Base-by-base conservation (phyloP, 805 yeast genomes). In the Saturnispora quitensis region DNA sequence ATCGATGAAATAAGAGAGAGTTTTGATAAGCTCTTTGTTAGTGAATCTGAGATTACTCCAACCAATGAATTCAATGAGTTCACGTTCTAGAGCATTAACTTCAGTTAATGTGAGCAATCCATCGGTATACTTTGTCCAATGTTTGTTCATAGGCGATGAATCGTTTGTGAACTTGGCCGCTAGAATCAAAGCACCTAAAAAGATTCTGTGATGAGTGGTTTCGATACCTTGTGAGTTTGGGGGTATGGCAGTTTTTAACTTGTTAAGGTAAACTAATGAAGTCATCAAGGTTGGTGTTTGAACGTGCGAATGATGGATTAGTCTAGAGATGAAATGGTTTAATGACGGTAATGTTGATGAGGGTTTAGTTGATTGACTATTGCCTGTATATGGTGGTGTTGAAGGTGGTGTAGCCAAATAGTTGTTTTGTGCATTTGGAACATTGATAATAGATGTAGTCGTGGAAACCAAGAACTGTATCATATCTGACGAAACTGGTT, bases 231-330 rank as follows among this genome's bases (percentile, higher is more conserved):
- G 79, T 12, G 96, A 93, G 65, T 86, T 86, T 28, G 87, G 79
- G 3, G 98, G 98, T 50, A 91, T 76, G 7, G 84, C 75, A 50
- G 79, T 76, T 59, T 91, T 80, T 59, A 93, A 74, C 58, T 89
- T 84, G 51, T 84, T 81, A 55, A 91, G 73, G 66, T 88, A 91
- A 15, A 89, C 90, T 50, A 90, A 74, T 5, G 96, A 78, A 20
- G 97, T 83, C 98, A 93, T 91, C 56, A 91, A 75, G 0, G 98
- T 91, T 35, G 97, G 89, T 4, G 96, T 86, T 68, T 89, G 96
- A 42, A 91, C 98, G 65, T 90, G 89, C 6, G 97, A 88, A 61
- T 86, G 81, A 50, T 73, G 74, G 59, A 91, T 82, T 55, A 91
- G 71, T 27, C 76, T 78, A 54, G 81, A 76, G 58, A 93, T 90